Evolutionary conservation across 2,329 filamentous ascomycete species (phyloP).

Genomic region (Cladosporium halotolerans): DNA sequence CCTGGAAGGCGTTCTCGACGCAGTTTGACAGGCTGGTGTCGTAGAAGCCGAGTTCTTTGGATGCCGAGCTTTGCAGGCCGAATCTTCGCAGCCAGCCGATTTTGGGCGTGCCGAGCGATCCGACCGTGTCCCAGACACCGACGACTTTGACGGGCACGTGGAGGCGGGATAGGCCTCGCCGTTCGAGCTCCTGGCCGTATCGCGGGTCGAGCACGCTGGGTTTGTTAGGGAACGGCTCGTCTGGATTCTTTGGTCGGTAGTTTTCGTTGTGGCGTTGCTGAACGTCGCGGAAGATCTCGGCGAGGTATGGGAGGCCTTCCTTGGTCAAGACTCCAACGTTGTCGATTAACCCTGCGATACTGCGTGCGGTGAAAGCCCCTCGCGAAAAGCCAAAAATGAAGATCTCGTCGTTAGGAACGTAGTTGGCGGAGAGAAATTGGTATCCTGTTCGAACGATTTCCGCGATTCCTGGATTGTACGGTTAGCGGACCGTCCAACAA

Average conservation of each 20-base stretch:
- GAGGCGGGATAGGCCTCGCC: conserved; percentile 28
- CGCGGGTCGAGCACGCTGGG: conserved; percentile 37
- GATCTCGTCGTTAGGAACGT: conserved; percentile 45
- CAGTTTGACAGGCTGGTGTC: conserved; percentile 40
- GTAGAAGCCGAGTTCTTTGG: conserved; percentile 40
- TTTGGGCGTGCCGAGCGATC: conserved; percentile 40
- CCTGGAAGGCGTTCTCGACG: conserved; percentile 41
- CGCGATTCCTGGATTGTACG: conserved; percentile 31
- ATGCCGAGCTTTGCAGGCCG: conserved; percentile 28
- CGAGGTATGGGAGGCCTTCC: conserved; percentile 38
- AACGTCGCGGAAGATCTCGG: conserved; percentile 43
- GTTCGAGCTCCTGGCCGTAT: conserved; percentile 37
- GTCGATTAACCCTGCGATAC: conserved; percentile 40
- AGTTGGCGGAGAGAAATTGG: conserved; percentile 48
- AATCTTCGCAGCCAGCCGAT: conserved; percentile 35
- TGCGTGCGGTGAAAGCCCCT: conserved; percentile 42
- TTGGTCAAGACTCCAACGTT: conserved; percentile 45
- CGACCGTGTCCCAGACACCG: conserved; percentile 43
- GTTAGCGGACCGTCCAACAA: neutral
- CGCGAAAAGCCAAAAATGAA: conserved; percentile 46
- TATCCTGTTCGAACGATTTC: conserved; percentile 46
- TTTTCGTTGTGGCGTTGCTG: conserved; percentile 38
- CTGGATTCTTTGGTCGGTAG: conserved; percentile 40
- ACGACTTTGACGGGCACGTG: conserved; percentile 36
- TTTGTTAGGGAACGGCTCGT: conserved; percentile 43